A percentile compares a stretch with the other conserved stretches of the same genome.
Conservation (phyloP, 1,139 yeast species). For the Magnusiomyces clavatus region DNA sequence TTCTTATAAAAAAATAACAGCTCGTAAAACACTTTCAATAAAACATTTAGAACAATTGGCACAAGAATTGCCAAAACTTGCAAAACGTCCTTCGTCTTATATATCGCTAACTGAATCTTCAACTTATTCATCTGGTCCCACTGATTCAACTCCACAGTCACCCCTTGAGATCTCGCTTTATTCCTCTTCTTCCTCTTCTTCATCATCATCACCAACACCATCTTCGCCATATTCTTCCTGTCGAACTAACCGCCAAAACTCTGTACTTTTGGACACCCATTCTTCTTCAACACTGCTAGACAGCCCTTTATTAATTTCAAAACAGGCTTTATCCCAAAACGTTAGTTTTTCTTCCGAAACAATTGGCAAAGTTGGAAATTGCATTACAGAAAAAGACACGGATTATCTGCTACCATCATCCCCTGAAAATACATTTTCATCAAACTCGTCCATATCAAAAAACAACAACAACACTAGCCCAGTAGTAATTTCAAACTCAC, state of each 20-base stretch:
- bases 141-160: neutral
- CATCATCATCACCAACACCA: neutral
- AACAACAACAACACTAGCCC: too few species aligned
- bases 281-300: neutral
- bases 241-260: neutral
- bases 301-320: too few species aligned
- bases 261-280: neutral
- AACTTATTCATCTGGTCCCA: neutral
- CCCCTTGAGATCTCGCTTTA: neutral
- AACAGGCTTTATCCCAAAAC: too few species aligned
- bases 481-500: too few species aligned
- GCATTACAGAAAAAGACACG: too few species aligned
- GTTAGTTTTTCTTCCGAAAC: too few species aligned
- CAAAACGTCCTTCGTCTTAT: neutral
- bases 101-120: neutral
- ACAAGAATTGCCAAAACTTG: conserved; percentile 12
- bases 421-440: too few species aligned
- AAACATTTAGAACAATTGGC: conserved; percentile 14
- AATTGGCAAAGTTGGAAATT: too few species aligned
- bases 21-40: conserved; percentile 13
- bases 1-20: conserved; percentile 2
- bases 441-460: neutral
- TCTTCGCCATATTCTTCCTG: neutral
- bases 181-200: neutral
- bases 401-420: too few species aligned